These are phyloP conservation scores for Breviolum minutum DNA, from an alignment of 73 alveolate genomes.

Conservation along the genomic window DNA sequence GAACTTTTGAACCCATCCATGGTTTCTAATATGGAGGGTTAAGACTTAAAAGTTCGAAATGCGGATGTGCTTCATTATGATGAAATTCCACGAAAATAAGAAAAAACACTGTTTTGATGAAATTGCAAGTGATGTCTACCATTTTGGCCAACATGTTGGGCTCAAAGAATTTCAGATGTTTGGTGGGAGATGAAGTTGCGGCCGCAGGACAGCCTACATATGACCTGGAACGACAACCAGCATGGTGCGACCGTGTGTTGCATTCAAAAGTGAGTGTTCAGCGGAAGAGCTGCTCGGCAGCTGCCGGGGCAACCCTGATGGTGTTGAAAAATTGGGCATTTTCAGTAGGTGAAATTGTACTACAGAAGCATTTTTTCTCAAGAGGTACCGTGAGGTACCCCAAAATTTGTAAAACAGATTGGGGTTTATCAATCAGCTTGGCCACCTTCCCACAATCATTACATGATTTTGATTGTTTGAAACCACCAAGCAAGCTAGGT, in stretches of 20 bases:
- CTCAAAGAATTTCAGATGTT: no score
- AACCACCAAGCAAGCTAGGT: no score
- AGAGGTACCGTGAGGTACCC: no score
- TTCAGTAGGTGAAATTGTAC: not conserved
- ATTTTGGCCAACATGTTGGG: not conserved
- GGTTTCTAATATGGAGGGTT: not conserved
- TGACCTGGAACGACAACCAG: slow-evolving; percentile 70
- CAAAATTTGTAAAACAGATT: no score
- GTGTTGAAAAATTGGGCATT: not conserved
- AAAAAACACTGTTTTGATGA: not conserved
- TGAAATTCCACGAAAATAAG: not conserved
- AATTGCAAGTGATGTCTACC: not conserved
- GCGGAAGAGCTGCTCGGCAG: slow-evolving; percentile 41
- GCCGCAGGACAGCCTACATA: slow-evolving; percentile 48
- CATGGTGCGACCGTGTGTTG: slow-evolving; percentile 94
- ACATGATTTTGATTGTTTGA: no score
- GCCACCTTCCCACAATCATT: no score
- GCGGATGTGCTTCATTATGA: no score
- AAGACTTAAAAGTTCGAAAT: not conserved
- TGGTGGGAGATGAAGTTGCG: not conserved
- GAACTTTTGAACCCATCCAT: no score
- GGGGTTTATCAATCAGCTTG: no score
- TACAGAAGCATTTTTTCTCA: no score
- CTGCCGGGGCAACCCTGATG: not conserved
- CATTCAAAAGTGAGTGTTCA: slow-evolving; percentile 78